phyloP scores from a whole-genome alignment of 2,329 filamentous ascomycete species.

The Neodidymelliopsis sp. region DNA sequence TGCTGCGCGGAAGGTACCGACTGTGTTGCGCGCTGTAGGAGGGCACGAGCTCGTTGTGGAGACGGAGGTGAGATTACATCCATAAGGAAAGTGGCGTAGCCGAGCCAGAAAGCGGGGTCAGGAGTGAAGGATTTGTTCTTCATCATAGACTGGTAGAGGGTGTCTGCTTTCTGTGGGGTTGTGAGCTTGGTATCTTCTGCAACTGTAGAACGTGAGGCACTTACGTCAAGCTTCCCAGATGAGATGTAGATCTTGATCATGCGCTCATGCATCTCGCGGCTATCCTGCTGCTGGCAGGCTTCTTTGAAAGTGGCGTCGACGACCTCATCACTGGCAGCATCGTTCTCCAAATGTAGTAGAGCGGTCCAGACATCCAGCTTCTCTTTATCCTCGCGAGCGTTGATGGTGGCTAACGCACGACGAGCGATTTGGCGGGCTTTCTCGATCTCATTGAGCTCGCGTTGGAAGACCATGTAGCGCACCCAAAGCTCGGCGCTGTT shows the following conservation, averaged over 20 bases:
- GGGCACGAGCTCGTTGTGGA: slow-evolving; percentile 76
- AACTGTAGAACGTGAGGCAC: slow-evolving; percentile 36
- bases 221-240: slow-evolving; percentile 82
- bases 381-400: slow-evolving; percentile 87
- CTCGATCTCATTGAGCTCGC: slow-evolving; percentile 86
- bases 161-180: slow-evolving; percentile 76
- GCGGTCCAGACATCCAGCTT: slow-evolving; percentile 97
- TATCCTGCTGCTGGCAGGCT: slow-evolving; percentile 92
- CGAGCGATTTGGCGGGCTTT: slow-evolving; percentile 90
- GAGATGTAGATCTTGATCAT: slow-evolving; percentile 95
- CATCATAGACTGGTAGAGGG: slow-evolving; percentile 82
- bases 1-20: slow-evolving; percentile 75
- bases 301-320: slow-evolving; percentile 88
- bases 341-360: slow-evolving; percentile 90
- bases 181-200: slow-evolving; percentile 25
- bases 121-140: slow-evolving; percentile 85
- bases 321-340: slow-evolving; percentile 82
- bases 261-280: slow-evolving; percentile 86
- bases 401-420: slow-evolving; percentile 88
- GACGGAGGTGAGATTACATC: slow-evolving; percentile 73
- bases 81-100: slow-evolving; percentile 94
- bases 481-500: slow-evolving; percentile 96
- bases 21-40: slow-evolving; percentile 85
- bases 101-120: slow-evolving; percentile 83
- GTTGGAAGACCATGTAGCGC: slow-evolving; percentile 98